Evolutionary conservation across 2,329 filamentous ascomycete genomes (phyloP), one percentile per base, ranked within the genome.

Genomic region (Clathrospora elynae): DNA sequence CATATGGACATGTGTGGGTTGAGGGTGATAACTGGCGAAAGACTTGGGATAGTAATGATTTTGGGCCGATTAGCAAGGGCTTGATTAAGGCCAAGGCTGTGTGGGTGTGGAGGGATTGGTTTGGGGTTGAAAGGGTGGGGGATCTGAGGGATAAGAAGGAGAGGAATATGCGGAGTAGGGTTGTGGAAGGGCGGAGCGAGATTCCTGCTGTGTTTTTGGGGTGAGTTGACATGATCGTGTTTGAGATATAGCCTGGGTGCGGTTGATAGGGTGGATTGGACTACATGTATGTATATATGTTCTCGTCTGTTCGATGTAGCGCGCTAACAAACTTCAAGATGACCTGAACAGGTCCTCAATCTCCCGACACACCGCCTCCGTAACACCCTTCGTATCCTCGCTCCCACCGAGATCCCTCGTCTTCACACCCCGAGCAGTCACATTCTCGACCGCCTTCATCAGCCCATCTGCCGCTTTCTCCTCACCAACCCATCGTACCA

Each of bases 1-100:
- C 91, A 4, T 79, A 79, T 50, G 90, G 90, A 12, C 91, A 97
- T 73, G 79, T 97, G 18, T 99, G 93, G 93, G 83, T 99, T 1
- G 92, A 97, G 67, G 93, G 93, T 1, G 93, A 99, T 66, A 90
- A 87, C 59, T 80, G 82, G 57, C 78, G 80, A 35, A 81, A 81
- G 59, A 89, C 83, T 41, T 69, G 85, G 46, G 93, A 99, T 73
- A 96, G 90, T 70, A 95, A 96, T 71, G 83, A 83, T 9, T 96
- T 95, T 69, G 93, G 93, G 1, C 90, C 93, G 3, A 83, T 95
- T 33, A 86, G 87, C 16, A 82, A 82, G 52, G 82, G 81, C 40
- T 67, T 97, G 51, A 80, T 97, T 23, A 83, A 84, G 24, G 91
- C 91, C 0, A 84, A 79, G 59, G 83, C 91, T 13, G 82, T 85